Percentiles rank a stretch among this genome's conserved stretches.
Evolutionary conservation across 371 early-diverging fungal species (phyloP).

Genomic region (Nematocida displodere): DNA sequence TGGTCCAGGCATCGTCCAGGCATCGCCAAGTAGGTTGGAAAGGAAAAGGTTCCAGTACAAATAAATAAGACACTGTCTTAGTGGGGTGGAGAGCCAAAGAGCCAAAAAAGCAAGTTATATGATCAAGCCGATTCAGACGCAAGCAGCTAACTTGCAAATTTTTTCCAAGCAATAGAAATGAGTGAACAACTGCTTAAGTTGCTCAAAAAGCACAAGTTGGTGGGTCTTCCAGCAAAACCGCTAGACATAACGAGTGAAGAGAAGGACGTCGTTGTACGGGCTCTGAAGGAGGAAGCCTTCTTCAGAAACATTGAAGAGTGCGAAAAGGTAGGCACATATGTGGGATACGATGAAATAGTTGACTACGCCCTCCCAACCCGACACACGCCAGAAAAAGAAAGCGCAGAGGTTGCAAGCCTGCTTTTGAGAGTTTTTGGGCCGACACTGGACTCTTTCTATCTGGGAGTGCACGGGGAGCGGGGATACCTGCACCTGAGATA

Average conservation of each 20-base stretch:
- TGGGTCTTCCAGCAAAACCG: slow-evolving; percentile 8
- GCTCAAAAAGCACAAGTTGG: slow-evolving; percentile 29
- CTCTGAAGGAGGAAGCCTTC: background rate
- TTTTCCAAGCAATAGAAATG: background rate
- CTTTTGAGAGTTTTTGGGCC: background rate
- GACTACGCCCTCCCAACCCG: slow-evolving; percentile 8
- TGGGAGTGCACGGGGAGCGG: background rate
- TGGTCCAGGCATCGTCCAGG: too few species aligned
- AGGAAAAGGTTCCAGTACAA: too few species aligned
- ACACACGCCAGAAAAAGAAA: background rate
- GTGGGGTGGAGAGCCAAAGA: too few species aligned
- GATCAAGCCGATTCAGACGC: too few species aligned
- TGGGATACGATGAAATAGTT: slow-evolving; percentile 47
- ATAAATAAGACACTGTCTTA: too few species aligned
- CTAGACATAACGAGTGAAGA: background rate
- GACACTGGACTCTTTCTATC: slow-evolving; percentile 15
- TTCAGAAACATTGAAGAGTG: slow-evolving; percentile 42
- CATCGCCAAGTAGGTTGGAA: too few species aligned
- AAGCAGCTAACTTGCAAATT: background rate
- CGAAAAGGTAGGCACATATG: slow-evolving; percentile 7
- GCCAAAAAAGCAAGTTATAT: too few species aligned
- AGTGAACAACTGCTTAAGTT: background rate
- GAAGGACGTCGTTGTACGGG: background rate
- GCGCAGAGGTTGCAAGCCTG: background rate
- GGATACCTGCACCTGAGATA: slow-evolving; percentile 37